Evolutionary conservation across 345 rosid species (phyloP).

Genomic region (Clarkia xantiana): DNA sequence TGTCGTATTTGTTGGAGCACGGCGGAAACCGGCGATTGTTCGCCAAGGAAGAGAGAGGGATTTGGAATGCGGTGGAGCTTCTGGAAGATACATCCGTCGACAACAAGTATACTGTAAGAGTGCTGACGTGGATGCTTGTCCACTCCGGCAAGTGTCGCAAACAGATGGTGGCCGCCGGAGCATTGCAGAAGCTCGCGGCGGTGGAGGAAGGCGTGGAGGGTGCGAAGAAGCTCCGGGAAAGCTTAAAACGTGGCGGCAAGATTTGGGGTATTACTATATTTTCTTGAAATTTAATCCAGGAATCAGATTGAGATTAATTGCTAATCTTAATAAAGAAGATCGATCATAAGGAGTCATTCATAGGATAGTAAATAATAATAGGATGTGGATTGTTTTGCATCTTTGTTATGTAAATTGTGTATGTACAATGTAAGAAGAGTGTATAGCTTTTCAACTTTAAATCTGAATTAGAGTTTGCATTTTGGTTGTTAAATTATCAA

Average conservation of each 20-base stretch:
- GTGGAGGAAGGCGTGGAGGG: slow-evolving; percentile 76
- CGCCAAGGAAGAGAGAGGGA: slow-evolving; percentile 44
- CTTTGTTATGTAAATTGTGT: too few species aligned
- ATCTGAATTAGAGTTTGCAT: too few species aligned
- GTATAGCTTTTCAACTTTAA: too few species aligned
- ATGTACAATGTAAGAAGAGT: too few species aligned
- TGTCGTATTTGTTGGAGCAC: slow-evolving; percentile 36
- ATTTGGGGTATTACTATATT: slow-evolving; percentile 58
- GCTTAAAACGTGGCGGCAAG: slow-evolving; percentile 54
- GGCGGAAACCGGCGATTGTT: slow-evolving; percentile 39
- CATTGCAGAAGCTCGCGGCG: slow-evolving; percentile 67
- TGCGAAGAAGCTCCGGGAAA: slow-evolving; percentile 62
- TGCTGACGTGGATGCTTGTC: slow-evolving; percentile 37
- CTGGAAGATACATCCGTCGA: slow-evolving; percentile 24
- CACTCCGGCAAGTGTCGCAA: slow-evolving; percentile 62
- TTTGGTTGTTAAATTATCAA: too few species aligned
- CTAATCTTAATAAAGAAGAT: neutral
- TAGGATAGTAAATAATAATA: too few species aligned
- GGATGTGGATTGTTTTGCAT: too few species aligned
- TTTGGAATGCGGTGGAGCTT: slow-evolving; percentile 41
- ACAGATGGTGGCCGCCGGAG: slow-evolving; percentile 64
- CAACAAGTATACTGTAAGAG: slow-evolving; percentile 40
- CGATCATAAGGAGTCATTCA: too few species aligned
- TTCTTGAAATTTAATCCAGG: too few species aligned
- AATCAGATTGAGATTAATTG: too few species aligned